Conservation (phyloP, 225 moss, liverwort and hornwort genomes). For the Rhytidiadelphus loreus region DNA sequence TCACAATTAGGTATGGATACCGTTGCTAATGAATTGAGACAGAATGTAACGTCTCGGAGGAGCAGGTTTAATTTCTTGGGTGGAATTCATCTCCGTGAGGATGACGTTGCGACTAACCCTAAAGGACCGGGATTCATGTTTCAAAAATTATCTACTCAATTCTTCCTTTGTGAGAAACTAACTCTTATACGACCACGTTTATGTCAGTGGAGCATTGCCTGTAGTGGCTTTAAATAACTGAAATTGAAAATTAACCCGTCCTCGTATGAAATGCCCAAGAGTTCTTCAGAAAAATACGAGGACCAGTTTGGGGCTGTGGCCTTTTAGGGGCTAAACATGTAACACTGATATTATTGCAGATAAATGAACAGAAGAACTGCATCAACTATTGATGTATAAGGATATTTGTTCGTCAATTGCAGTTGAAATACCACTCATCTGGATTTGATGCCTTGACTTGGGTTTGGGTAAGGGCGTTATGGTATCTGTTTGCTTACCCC, state of each 20-base stretch:
- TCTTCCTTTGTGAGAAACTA: background rate
- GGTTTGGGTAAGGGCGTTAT: background rate
- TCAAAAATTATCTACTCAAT: background rate
- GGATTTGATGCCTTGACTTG: background rate
- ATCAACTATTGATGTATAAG: background rate
- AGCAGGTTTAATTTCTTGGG: background rate
- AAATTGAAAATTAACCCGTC: background rate
- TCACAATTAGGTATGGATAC: background rate
- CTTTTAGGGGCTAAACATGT: background rate
- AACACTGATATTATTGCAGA: background rate
- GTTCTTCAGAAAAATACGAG: background rate
- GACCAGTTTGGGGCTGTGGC: background rate
- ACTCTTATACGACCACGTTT: background rate
- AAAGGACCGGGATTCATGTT: background rate
- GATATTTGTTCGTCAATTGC: background rate
- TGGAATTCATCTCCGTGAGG: background rate
- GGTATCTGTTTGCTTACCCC: background rate
- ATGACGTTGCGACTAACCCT: too few species aligned
- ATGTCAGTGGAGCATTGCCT: background rate
- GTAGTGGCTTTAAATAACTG: background rate
- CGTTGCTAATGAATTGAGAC: background rate
- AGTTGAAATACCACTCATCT: background rate
- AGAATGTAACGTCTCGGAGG: background rate
- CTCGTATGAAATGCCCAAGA: background rate
- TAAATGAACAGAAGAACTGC: background rate